A percentile compares a stretch with the other conserved stretches of the same genome.
phyloP scores from a whole-genome alignment of 169 alveolate genomes.

The Plasmodium relictum region DNA sequence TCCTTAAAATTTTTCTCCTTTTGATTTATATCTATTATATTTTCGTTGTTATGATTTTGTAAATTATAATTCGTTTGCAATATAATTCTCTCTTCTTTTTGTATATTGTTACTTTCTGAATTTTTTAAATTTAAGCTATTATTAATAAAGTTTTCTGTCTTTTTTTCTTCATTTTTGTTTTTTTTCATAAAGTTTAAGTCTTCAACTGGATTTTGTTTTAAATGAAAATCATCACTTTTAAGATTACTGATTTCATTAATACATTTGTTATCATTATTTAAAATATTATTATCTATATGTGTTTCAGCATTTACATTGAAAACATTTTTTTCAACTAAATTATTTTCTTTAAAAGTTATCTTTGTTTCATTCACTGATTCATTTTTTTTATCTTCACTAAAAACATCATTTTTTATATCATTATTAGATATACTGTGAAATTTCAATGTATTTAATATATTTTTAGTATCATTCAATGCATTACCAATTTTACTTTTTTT shows the following conservation, averaged over 20 bases:
- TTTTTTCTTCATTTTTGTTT: neutral
- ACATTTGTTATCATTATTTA: no score
- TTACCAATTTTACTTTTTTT: constrained; percentile 61
- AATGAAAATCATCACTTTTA: neutral
- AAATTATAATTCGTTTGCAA: neutral
- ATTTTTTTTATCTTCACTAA: no score
- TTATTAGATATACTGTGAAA: constrained; percentile 48
- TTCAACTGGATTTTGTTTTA: neutral
- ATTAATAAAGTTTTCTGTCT: neutral
- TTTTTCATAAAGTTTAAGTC: neutral
- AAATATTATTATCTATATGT: neutral
- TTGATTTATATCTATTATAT: neutral
- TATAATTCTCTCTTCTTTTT: neutral
- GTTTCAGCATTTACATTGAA: constrained; percentile 13
- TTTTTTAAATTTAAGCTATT: neutral
- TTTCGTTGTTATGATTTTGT: neutral
- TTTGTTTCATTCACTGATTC: constrained; percentile 12
- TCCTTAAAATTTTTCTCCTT: neutral
- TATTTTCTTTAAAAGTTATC: constrained; percentile 3
- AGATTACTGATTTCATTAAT: neutral
- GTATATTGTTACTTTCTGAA: neutral
- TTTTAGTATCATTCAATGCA: constrained; percentile 43
- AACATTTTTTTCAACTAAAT: constrained; percentile 5
- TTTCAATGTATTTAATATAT: constrained; percentile 43
- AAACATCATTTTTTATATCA: constrained; percentile 4